Evolutionary conservation across 2,329 filamentous ascomycete species (phyloP), one percentile per base, ranked within the genome.

Genomic region (Ascochyta fabae): DNA sequence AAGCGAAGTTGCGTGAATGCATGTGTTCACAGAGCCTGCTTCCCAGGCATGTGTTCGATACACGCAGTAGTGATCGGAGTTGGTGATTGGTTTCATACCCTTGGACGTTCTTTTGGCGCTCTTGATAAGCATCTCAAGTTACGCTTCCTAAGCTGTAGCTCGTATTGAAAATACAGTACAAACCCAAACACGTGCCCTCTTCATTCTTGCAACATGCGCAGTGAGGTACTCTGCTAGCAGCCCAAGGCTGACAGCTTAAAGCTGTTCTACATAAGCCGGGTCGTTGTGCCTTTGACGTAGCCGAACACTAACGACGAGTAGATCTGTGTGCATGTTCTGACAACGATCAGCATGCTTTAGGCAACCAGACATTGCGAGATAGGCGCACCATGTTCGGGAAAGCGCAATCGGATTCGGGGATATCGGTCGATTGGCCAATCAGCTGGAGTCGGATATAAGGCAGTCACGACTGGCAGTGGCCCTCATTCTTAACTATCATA

Each of bases 391-490:
- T n/a, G 10, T 34, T 23, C 38, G 35, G 13, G 33, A 49, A 8
- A n/a, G 6, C 39, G 22, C 4, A 10, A 26, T 9, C 26, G 13
- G 3, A n/a, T 50, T 31, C 48, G 48, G 48, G 16, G 12, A 52
- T 15, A 44, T 44, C 26, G 16, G 41, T 13, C 41, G 16, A 33
- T 19, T 15, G 16, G 16, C 53, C 53, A 56, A 56, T 56, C 53
- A 33, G 1, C 9, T 23, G 22, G 7, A 6, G 8, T 56, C 41
- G 46, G 52, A n/a, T 7, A 36, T 46, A 41, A 35, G 19, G 29
- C 22, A 22, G 13, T 22, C 39, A 36, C 29, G 9, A 31, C 10
- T 31, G 29, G 10, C 29, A 31, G 10, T 4, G 19, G 29, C 29
- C 29, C 4, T 12, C 4, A 31, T 12, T 31, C 29, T 31, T 31